These are phyloP conservation scores for Metschnikowia gelsemii DNA, from an alignment of 805 yeast genomes.

Conservation along the genomic window DNA sequence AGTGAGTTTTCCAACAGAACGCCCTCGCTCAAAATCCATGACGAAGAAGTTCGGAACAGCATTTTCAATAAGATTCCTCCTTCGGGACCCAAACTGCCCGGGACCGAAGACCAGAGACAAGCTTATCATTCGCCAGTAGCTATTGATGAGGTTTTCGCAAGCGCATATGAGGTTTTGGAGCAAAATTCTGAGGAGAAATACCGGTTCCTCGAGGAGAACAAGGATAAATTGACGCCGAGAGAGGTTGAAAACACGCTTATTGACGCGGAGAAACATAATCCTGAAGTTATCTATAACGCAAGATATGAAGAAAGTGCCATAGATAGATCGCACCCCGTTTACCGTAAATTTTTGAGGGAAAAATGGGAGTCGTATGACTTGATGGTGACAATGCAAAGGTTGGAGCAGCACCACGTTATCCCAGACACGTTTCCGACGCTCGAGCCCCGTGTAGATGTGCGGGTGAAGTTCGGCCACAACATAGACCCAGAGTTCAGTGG, in stretches of 20 bases:
- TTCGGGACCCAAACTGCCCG: slow-evolving; percentile 55
- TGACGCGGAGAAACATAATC: slow-evolving; percentile 72
- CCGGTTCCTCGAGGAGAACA: slow-evolving; percentile 27
- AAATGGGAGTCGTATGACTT: slow-evolving; percentile 72
- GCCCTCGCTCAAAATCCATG: slow-evolving; percentile 25
- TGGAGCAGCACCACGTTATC: slow-evolving; percentile 78
- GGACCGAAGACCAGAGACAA: slow-evolving; percentile 39
- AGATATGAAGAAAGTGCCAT: slow-evolving; percentile 44
- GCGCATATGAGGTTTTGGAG: slow-evolving; percentile 61
- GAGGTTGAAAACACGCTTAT: slow-evolving; percentile 37
- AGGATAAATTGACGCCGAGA: slow-evolving; percentile 21
- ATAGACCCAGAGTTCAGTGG: slow-evolving; percentile 51
- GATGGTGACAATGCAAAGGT: slow-evolving; percentile 86
- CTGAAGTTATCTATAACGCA: slow-evolving; percentile 77
- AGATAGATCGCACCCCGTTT: slow-evolving; percentile 78
- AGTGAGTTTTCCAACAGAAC: slow-evolving; percentile 33
- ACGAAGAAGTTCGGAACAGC: slow-evolving; percentile 22
- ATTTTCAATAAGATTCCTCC: slow-evolving; percentile 25
- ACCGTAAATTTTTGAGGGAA: slow-evolving; percentile 61
- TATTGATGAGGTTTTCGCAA: slow-evolving; percentile 68
- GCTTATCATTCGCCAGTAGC: slow-evolving; percentile 69
- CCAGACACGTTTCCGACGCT: slow-evolving; percentile 95
- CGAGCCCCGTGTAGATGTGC: slow-evolving; percentile 74
- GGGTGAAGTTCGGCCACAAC: slow-evolving; percentile 71
- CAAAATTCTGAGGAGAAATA: slow-evolving; percentile 46